Evolutionary conservation across 2,329 filamentous ascomycete genomes (phyloP).

Genomic region (Sphaerostilbella broomeana): DNA sequence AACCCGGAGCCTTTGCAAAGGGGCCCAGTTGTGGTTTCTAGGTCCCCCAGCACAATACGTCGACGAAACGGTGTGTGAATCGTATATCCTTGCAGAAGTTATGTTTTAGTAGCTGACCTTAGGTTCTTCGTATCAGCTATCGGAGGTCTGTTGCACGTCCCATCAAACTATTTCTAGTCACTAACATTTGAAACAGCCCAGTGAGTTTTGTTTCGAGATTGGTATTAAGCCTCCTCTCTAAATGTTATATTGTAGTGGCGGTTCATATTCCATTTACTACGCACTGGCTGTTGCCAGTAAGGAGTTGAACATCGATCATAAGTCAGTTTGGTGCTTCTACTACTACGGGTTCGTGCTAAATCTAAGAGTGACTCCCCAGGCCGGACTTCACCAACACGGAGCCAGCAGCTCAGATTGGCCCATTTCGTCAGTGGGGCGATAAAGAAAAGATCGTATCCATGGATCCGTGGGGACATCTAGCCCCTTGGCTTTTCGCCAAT

Average conservation of each 20-base stretch:
- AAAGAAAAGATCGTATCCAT: constrained; percentile 94
- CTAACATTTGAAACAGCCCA: constrained; percentile 27
- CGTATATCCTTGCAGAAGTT: background rate
- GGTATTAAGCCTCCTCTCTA: too few species aligned
- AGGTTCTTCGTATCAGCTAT: constrained; percentile 36
- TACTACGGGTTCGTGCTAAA: background rate
- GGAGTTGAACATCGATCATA: constrained; percentile 77
- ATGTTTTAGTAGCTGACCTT: constrained; percentile 9
- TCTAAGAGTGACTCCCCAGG: constrained; percentile 25
- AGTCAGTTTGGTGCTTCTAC: constrained; percentile 29
- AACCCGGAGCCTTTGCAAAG: constrained; percentile 65
- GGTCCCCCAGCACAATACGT: constrained; percentile 67
- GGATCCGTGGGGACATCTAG: constrained; percentile 88
- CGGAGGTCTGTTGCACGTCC: constrained; percentile 41
- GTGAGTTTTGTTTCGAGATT: constrained; percentile 20
- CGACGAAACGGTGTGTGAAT: constrained; percentile 64
- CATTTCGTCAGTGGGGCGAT: constrained; percentile 84
- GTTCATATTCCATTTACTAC: constrained; percentile 94
- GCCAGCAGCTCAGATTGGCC: constrained; percentile 81
- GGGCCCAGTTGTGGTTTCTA: constrained; percentile 83
- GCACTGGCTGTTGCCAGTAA: constrained; percentile 88
- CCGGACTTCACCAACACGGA: constrained; percentile 71
- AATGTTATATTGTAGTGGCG: constrained; percentile 56
- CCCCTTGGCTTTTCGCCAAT: constrained; percentile 76
- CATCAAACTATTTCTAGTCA: background rate